Base-by-base conservation (phyloP, 140 eudicot genomes). In the Anethum foeniculum region DNA sequence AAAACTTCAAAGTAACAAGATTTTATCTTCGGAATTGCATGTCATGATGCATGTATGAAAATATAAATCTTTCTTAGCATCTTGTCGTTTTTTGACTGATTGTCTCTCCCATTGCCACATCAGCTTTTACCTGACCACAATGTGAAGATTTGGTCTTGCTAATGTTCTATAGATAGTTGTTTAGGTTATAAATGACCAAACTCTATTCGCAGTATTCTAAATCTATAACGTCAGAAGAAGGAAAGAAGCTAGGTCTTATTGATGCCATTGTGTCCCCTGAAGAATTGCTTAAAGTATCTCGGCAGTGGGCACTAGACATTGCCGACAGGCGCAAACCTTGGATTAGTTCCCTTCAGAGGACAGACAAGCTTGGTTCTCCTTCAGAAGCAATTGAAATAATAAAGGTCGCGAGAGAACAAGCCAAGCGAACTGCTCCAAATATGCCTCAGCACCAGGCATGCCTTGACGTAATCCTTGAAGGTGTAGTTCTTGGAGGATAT, bases 381-480 rank as follows among this genome's bases (percentile, higher is more conserved):
- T 86, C 95, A 4, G 97, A 92, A 84, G 91, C 89, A 23, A 93
- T 82, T 79, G 87, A 89, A 75, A 83, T 90, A 28, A 80, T 95
- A 71, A 84, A 83, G 28, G 76, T 49, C 54, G 93, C 99, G 18
- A 86, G 93, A 80, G 89, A 92, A 78, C 88, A 86, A 78, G 97
- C 85, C 84, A 90, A 86, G 83, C 94, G 80, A 75, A 87, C 86
- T 25, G 88, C 93, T 78, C 93, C 86, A 60, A 89, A 95, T 84
- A 43, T 89, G 96, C 96, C 97, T 87, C 99, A 92, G 79, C 97
- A 92, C 82, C 92, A 84, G 82, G 96, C 92, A 21, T 90, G 97
- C 80, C 93, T 95, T 88, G 97, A 89, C 75, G 95, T 88, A 21
- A 90, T 92, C 76, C 97, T 90, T 80, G 95, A 89, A 81, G 97